phyloP scores from a whole-genome alignment of 2,329 filamentous ascomycete genomes.

The Alternaria alternata region DNA sequence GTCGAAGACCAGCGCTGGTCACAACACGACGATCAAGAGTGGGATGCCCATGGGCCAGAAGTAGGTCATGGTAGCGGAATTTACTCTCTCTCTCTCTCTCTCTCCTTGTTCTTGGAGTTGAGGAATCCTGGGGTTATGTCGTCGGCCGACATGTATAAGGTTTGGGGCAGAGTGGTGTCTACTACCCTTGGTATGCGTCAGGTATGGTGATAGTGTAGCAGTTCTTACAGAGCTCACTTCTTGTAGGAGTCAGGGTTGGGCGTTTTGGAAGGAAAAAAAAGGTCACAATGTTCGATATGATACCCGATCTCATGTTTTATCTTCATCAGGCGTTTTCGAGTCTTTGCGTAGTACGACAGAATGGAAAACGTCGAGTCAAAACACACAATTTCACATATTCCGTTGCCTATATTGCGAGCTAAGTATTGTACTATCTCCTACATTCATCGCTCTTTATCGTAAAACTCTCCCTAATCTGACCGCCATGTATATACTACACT shows the following conservation, averaged over 20 bases:
- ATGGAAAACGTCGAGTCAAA: neutral
- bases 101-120: neutral
- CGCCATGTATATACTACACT: neutral
- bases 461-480: neutral
- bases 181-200: neutral
- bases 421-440: fast-evolving
- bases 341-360: neutral
- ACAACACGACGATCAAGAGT: neutral
- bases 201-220: neutral
- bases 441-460: neutral
- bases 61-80: neutral
- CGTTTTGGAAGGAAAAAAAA: neutral
- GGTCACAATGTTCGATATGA: neutral
- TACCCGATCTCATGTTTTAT: neutral
- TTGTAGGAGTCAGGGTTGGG: neutral
- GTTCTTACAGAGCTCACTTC: neutral
- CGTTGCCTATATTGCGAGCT: too few species aligned
- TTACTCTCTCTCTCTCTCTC: neutral
- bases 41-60: neutral
- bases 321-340: neutral
- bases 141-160: too few species aligned
- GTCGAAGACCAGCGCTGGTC: neutral
- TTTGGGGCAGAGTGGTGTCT: too few species aligned
- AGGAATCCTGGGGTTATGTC: neutral
- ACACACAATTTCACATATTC: too few species aligned